Evolutionary conservation across 2,329 filamentous ascomycete genomes (phyloP), one percentile per base, ranked within the genome.

Genomic region (Pseudogymnoascus destructans): DNA sequence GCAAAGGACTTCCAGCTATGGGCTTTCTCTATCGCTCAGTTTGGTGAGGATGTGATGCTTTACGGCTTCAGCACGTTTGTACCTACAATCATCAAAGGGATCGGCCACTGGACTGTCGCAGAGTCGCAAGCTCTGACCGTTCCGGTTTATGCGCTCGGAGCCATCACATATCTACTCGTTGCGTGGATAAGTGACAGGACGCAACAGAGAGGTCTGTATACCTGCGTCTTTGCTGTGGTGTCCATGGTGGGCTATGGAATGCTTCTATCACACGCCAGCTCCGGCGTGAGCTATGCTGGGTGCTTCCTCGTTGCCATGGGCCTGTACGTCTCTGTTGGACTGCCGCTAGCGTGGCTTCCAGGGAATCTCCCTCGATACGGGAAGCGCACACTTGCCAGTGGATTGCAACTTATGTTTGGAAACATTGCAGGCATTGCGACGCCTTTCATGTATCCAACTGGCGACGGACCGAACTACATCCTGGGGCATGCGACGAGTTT

Each of bases 11-110:
- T 82, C 81, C 83, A 80, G 59, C 77, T 84, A 13, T 85, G 79
- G 72, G 73, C 74, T 0, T 84, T 84, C 62, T 79, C 74, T 61
- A 70, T 80, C 33, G 79, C 73, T 1, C 77, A 82, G 60, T 86
- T 86, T 63, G 79, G 81, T 5, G 73, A 74, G 17, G 80, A 85
- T 62, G 82, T 79, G 1, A 83, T 86, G 74, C 74, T 87, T 0
- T 87, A 87, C 67, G 82, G 82, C 1, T 86, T 80, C 67, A 79
- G 76, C 58, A 85, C 81, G 0, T 87, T 87, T 66, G 70, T 87
- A 33, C 85, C 84, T 0, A 86, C 81, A 1, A 87, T 88, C 61
- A 86, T 87, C 66, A 72, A 77, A 57, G 77, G 76, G 0, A 78
- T 87, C 60, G 80, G 82, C 2, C 68, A 67, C 2, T 85, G 81